These are phyloP conservation scores for Phytophthora fragariae DNA, from an alignment of 352 stramenopile genomes.

Conservation along the genomic window DNA sequence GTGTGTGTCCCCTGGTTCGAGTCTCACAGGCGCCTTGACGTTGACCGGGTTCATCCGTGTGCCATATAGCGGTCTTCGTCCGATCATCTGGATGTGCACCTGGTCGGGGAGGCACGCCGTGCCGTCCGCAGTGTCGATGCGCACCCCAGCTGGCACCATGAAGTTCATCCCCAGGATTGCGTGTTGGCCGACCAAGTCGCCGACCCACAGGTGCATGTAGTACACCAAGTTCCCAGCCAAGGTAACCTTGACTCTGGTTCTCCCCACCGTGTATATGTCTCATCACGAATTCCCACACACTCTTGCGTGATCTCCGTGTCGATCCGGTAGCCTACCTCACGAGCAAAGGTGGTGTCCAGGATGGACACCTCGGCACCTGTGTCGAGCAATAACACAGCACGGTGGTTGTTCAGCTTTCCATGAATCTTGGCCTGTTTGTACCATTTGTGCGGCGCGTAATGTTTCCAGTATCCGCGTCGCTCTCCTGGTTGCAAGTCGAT, in stretches of 20 bases:
- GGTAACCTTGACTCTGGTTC: too few species aligned
- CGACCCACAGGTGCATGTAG: conserved; percentile 18
- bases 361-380: conserved; percentile 32
- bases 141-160: too few species aligned
- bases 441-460: conserved; percentile 25
- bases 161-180: too few species aligned
- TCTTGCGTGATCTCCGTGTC: conserved; percentile 2
- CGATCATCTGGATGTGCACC: too few species aligned
- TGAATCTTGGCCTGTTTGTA: conserved; percentile 33
- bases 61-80: too few species aligned
- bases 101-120: too few species aligned
- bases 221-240: conserved; percentile 10
- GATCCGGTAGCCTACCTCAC: conserved; percentile 10
- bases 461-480: conserved; percentile 31
- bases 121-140: too few species aligned
- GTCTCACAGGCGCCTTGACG: too few species aligned
- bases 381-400: conserved; percentile 29
- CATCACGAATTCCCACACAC: too few species aligned
- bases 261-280: too few species aligned
- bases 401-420: conserved; percentile 22
- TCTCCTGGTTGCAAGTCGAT: conserved; percentile 27
- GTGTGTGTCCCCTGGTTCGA: too few species aligned
- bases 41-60: too few species aligned
- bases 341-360: conserved; percentile 11
- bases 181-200: conserved; percentile 12